Base-by-base conservation (phyloP, 208 protist species). In the Spongospora subterranea region DNA sequence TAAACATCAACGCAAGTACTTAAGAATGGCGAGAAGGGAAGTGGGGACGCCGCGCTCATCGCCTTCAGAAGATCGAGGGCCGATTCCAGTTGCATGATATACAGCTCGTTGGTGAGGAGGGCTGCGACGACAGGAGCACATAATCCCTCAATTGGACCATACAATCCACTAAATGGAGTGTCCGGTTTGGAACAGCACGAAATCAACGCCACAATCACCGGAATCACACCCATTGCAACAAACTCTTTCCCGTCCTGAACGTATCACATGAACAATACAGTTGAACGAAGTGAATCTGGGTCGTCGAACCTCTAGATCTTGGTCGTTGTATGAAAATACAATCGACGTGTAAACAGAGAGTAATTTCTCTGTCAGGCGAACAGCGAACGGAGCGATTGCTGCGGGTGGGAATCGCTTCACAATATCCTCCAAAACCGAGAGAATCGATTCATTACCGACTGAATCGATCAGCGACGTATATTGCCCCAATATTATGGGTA, bases 331-430 rank as follows among this genome's bases (percentile, higher is more conserved):
- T 6, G 71, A 6, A n/a, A 82, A 82, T 6, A 43, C 71, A 13
- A 20, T 6, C 71, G 13, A 20, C 35, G 71, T 20, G 71, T 40
- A 82, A 13, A 82, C 71, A 20, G n/a, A 6, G n/a, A 82, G 6
- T 13, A 82, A n/a, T 43, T 82, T 82, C 35, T 35, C 71, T 20
- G 71, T 43, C 35, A 82, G n/a, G 13, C 35, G 71, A 43, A 82
- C 17, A 43, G n/a, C n/a, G 71, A 82, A 82, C 71, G 71, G 71
- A 20, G 71, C 71, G n/a, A 82, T n/a, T 20, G 71, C 71, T 20
- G n/a, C 6, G 71, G 35, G 71, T 20, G 71, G 71, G 13, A 82
- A 82, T 43, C 71, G 71, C 71, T n/a, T 13, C 6, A 82, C 35
- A 13, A 82, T 35, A 43, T 82, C 71, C n/a, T 82, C 71, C 17